phyloP scores from a whole-genome alignment of 352 stramenopile species.

The Phytophthora colocasiae region DNA sequence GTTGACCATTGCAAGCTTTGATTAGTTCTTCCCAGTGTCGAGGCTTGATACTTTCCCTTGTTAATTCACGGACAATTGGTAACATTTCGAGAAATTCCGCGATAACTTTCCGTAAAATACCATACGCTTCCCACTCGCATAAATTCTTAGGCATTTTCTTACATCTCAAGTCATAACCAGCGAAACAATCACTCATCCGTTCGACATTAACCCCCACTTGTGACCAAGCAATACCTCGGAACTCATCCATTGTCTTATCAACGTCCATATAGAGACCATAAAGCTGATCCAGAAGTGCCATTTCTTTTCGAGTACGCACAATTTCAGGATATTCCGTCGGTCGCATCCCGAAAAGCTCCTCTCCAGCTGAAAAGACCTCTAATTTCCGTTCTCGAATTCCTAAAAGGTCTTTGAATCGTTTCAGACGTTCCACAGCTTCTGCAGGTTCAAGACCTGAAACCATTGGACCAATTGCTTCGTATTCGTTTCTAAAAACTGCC shows the following conservation, averaged over 20 bases:
- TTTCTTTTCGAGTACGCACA: conserved; percentile 89
- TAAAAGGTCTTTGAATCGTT: conserved; percentile 88
- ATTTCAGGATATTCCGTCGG: conserved; percentile 82
- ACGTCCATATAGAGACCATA: conserved; percentile 93
- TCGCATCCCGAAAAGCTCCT: conserved; percentile 91
- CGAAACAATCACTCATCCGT: conserved; percentile 73
- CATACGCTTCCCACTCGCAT: conserved; percentile 88
- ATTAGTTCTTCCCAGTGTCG: conserved; percentile 90
- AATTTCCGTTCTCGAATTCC: conserved; percentile 80
- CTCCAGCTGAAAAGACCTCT: conserved; percentile 87
- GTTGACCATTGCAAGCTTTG: conserved; percentile 49
- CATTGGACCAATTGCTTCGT: conserved; percentile 73
- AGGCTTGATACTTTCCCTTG: conserved; percentile 85
- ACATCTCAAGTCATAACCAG: conserved; percentile 68
- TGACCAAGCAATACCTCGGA: conserved; percentile 64
- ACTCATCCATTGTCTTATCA: conserved; percentile 75
- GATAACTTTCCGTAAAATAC: conserved; percentile 79
- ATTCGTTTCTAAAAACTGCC: conserved; percentile 70
- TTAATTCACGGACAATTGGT: conserved; percentile 84
- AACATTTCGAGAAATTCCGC: conserved; percentile 87
- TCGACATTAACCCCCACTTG: conserved; percentile 62
- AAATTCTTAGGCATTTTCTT: conserved; percentile 88
- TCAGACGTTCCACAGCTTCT: conserved; percentile 86
- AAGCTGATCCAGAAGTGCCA: conserved; percentile 86
- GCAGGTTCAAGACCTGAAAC: conserved; percentile 77